A percentile compares a stretch with the other conserved stretches of the same genome.
phyloP scores from a whole-genome alignment of 2,329 filamentous ascomycete species.

The Sporothrix variecibatus region DNA sequence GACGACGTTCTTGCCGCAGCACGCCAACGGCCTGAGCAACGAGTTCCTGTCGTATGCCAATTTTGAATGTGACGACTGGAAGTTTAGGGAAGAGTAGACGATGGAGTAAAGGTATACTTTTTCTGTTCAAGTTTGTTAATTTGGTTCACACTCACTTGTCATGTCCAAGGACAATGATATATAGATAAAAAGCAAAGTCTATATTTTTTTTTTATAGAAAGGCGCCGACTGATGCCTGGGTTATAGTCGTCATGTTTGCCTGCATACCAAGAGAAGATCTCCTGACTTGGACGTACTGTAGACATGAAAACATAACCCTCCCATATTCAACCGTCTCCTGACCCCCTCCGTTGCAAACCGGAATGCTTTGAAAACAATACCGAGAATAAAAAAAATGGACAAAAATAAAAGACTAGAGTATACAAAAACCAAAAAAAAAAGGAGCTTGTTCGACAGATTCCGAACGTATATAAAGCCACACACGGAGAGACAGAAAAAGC shows the following conservation, averaged over 20 bases:
- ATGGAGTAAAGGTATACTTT: too few relatives aligned
- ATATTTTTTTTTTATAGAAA: background rate
- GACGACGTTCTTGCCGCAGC: slow-evolving; percentile 68
- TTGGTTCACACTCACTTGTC: background rate
- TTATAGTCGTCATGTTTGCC: background rate
- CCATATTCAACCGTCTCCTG: background rate
- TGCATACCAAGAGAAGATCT: background rate
- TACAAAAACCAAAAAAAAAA: background rate
- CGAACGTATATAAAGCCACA: background rate
- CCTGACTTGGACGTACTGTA: background rate
- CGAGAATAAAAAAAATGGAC: background rate
- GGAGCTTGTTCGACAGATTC: background rate
- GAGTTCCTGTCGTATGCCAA: slow-evolving; percentile 81
- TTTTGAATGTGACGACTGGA: slow-evolving; percentile 64
- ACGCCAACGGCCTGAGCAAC: slow-evolving; percentile 74
- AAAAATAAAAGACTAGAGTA: background rate
- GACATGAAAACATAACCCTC: background rate
- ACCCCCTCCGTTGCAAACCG: background rate
- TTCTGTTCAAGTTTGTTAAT: background rate
- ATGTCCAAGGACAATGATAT: background rate
- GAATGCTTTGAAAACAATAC: slow-evolving; percentile 12
- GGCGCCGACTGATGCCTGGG: slow-evolving; percentile 11
- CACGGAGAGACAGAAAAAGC: background rate
- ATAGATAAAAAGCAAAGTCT: slow-evolving; percentile 2
- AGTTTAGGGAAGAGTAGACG: slow-evolving; percentile 36